A percentile compares a stretch with the other conserved stretches of the same genome.
These are phyloP conservation scores for Kalmanozyma brasiliensis DNA, from an alignment of 1,284 basidiomycete species.

Conservation along the genomic window DNA sequence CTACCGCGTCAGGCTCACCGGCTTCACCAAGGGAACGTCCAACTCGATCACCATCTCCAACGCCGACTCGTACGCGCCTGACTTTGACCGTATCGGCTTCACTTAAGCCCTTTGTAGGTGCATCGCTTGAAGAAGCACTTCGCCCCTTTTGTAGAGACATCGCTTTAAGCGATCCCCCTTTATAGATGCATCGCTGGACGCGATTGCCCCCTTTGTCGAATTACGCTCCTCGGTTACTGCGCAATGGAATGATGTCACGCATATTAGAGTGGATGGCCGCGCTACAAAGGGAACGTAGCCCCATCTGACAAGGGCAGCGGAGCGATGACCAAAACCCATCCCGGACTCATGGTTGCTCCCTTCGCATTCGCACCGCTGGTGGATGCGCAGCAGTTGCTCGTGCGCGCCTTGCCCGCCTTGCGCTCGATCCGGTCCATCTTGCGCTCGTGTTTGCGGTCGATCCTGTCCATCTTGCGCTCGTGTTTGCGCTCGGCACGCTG, in stretches of 20 bases:
- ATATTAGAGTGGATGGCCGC: no score
- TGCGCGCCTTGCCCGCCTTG: slow-evolving; percentile 19
- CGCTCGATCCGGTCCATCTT: slow-evolving; percentile 18
- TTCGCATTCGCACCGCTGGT: no score
- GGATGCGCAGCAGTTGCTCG: no score
- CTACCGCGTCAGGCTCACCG: slow-evolving; percentile 42
- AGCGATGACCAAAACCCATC: slow-evolving; percentile 16
- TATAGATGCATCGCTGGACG: no score
- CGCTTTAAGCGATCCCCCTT: no score
- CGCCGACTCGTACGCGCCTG: slow-evolving; percentile 28
- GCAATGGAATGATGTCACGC: no score
- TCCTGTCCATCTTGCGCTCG: slow-evolving; percentile 30
- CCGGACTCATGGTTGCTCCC: no score
- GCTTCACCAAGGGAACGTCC: slow-evolving; percentile 24
- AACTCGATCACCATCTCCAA: slow-evolving; percentile 43
- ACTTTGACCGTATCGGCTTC: slow-evolving; percentile 47
- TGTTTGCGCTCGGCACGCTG: slow-evolving; percentile 62
- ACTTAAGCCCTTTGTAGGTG: no score
- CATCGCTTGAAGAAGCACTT: slow-evolving; percentile 8
- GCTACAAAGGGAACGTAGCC: no score
- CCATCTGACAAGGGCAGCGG: slow-evolving; percentile 10
- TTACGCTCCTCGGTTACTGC: no score
- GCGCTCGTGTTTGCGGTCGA: slow-evolving; percentile 11
- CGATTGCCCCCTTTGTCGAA: no score
- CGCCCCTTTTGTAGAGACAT: no score